These are phyloP conservation scores for Penicillium cataractarum DNA, from an alignment of 495 filamentous ascomycete species.

Conservation along the genomic window DNA sequence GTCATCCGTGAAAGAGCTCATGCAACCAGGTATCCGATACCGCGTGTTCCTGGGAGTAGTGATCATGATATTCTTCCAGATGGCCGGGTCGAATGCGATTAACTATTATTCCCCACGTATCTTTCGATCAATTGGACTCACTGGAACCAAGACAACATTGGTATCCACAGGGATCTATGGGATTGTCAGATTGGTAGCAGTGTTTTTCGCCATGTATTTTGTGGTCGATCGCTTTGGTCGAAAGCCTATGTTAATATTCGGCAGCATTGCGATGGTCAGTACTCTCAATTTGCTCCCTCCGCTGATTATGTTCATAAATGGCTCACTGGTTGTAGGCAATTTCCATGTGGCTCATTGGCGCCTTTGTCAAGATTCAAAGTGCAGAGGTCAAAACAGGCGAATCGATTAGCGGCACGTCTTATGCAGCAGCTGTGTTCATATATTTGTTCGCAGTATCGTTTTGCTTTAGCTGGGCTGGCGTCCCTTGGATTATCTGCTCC, in stretches of 20 bases:
- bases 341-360: slow-evolving; percentile 19
- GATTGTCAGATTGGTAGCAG: slow-evolving; percentile 17
- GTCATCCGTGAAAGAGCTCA: slow-evolving; percentile 27
- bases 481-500: slow-evolving; percentile 58
- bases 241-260: slow-evolving; percentile 12
- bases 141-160: slow-evolving; percentile 14
- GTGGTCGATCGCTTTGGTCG: slow-evolving; percentile 30
- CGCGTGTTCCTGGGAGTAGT: slow-evolving; percentile 44
- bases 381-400: neutral
- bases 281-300: neutral
- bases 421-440: slow-evolving; percentile 8
- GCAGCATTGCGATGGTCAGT: slow-evolving; percentile 10
- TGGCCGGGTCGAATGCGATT: slow-evolving; percentile 25
- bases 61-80: slow-evolving; percentile 45
- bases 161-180: slow-evolving; percentile 29
- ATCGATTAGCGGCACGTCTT: slow-evolving; percentile 5
- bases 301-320: slow-evolving; percentile 17
- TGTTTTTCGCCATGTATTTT: slow-evolving; percentile 21
- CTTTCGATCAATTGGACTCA: slow-evolving; percentile 26
- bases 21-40: slow-evolving; percentile 48
- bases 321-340: slow-evolving; percentile 7
- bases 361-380: slow-evolving; percentile 14
- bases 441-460: slow-evolving; percentile 15
- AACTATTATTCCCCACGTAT: slow-evolving; percentile 32
- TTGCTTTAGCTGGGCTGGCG: slow-evolving; percentile 35